These are phyloP conservation scores for Exophiala lecanii-corni DNA, from an alignment of 2,329 filamentous ascomycete species.

Conservation along the genomic window DNA sequence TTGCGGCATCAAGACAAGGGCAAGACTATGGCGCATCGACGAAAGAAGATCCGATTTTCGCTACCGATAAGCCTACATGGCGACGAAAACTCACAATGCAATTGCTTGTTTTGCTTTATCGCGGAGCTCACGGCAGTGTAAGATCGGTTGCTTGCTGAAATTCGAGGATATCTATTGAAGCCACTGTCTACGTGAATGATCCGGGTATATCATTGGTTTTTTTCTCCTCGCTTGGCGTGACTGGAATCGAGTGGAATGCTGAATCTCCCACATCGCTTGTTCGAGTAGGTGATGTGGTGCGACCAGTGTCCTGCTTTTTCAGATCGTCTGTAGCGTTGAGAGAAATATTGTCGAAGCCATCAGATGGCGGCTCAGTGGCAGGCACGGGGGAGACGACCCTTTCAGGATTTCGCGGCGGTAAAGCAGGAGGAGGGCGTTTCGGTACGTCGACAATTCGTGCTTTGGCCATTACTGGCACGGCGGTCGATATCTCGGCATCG, in stretches of 20 bases:
- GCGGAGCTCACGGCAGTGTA: too few species aligned
- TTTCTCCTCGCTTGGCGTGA: constrained; percentile 20
- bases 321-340: constrained; percentile 26
- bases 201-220: constrained; percentile 16
- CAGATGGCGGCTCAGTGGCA: constrained; percentile 22
- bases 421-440: constrained; percentile 70
- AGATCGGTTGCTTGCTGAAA: too few species aligned
- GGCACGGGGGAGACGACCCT: constrained; percentile 29
- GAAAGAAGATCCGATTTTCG: too few species aligned
- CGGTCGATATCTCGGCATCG: constrained; percentile 48
- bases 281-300: constrained; percentile 5
- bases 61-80: too few species aligned
- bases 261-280: constrained; percentile 16
- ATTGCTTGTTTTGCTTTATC: too few species aligned
- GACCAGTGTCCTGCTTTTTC: constrained; percentile 9
- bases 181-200: constrained; percentile 15
- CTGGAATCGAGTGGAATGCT: constrained; percentile 22
- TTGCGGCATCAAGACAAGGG: too few species aligned
- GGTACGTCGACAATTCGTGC: constrained; percentile 80
- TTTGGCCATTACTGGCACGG: constrained; percentile 65
- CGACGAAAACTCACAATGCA: too few species aligned
- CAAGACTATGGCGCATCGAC: too few species aligned
- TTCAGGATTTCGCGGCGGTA: constrained; percentile 69
- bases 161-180: too few species aligned
- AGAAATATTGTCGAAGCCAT: constrained; percentile 34